Evolutionary conservation across 2,329 filamentous ascomycete species (phyloP).

Genomic region (Fusarium sulawesiense): DNA sequence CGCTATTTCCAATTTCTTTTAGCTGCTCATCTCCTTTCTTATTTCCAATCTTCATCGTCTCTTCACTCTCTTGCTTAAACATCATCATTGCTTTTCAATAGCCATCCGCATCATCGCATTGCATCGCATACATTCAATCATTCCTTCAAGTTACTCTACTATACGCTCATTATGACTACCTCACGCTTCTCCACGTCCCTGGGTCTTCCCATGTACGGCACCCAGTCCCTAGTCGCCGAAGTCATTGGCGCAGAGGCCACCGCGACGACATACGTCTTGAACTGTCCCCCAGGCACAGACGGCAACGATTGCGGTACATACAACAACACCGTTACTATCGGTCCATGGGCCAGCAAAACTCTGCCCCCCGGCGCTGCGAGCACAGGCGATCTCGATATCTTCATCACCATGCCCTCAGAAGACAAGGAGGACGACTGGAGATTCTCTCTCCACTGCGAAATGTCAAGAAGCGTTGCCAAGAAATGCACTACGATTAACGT

Average conservation of each 20-base stretch:
- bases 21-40: constrained; percentile 20
- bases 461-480: constrained; percentile 6
- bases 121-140: accelerated
- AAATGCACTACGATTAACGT: constrained; percentile 10
- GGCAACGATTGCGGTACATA: constrained; percentile 14
- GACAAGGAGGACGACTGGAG: not conserved
- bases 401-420: constrained; percentile 5
- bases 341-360: constrained; percentile 19
- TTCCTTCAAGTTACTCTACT: not conserved
- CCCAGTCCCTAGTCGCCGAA: constrained; percentile 2
- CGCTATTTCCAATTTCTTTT: constrained; percentile 6
- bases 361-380: constrained; percentile 8
- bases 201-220: not conserved
- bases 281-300: constrained; percentile 14
- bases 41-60: not conserved
- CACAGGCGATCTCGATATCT: constrained; percentile 15
- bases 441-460: constrained; percentile 17
- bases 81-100: not conserved
- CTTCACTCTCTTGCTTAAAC: not conserved
- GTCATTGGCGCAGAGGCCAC: constrained; percentile 16
- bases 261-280: constrained; percentile 20
- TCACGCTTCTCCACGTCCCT: constrained; percentile 10
- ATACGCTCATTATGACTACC: constrained; percentile 3
- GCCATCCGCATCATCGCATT: not conserved
- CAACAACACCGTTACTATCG: constrained; percentile 11